Percentiles rank a stretch among this genome's conserved stretches.
These are phyloP conservation scores for Phanerochaete sordida DNA, from an alignment of 768 basidiomycete species.

Conservation along the genomic window DNA sequence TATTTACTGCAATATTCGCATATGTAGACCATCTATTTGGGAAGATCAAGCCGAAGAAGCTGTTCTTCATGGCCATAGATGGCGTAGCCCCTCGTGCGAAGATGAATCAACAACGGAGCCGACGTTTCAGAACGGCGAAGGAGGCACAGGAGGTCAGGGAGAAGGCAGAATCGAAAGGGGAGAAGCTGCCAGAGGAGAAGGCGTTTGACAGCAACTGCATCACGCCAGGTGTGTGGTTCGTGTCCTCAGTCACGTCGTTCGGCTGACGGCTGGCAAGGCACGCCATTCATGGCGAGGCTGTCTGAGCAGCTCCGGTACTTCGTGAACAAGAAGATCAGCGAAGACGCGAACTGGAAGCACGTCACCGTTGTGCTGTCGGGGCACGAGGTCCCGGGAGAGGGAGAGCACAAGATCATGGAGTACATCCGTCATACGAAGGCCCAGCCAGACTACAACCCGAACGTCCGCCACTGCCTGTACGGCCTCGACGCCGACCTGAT, in stretches of 20 bases:
- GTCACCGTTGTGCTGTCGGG: conserved; percentile 93
- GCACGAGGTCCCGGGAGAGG: conserved; percentile 98
- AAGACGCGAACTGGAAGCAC: conserved; percentile 93
- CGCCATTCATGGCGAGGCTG: conserved; percentile 92
- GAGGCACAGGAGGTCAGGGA: conserved; percentile 85
- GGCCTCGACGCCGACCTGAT: conserved; percentile 98
- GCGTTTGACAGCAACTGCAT: conserved; percentile 99
- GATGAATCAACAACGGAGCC: conserved; percentile 97
- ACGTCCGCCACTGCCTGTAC: conserved; percentile 95
- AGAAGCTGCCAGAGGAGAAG: conserved; percentile 88
- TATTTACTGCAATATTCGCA: conserved; percentile 94
- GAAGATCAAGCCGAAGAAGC: conserved; percentile 96
- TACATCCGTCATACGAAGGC: conserved; percentile 94
- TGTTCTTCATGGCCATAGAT: conserved; percentile 99
- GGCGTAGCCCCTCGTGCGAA: conserved; percentile 97
- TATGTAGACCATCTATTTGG: conserved; percentile 97
- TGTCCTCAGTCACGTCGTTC: neutral
- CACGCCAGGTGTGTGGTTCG: conserved; percentile 75
- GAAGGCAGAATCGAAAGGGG: conserved; percentile 85
- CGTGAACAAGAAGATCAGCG: conserved; percentile 95
- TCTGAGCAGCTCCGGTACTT: conserved; percentile 94
- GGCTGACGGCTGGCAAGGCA: conserved; percentile 47
- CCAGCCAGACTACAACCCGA: conserved; percentile 94
- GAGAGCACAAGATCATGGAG: conserved; percentile 99
- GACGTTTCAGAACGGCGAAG: conserved; percentile 92